phyloP scores from a whole-genome alignment of 2,329 filamentous ascomycete genomes.

The Fusarium torreyae region DNA sequence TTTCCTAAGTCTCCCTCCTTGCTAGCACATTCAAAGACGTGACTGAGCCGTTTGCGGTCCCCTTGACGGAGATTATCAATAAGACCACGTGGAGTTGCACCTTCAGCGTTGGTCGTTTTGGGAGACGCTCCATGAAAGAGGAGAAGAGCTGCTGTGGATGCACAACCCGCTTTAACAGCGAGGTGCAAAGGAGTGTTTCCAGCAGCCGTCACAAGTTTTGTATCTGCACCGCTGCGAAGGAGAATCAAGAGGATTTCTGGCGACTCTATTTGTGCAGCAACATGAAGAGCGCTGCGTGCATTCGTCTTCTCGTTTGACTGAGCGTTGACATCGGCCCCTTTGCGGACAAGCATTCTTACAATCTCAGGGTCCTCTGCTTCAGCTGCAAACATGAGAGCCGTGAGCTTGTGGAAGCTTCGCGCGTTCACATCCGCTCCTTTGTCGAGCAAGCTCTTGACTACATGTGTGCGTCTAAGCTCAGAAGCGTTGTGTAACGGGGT shows the following conservation, averaged over 20 bases:
- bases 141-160: constrained; percentile 16
- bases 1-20: constrained; percentile 1
- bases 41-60: neutral
- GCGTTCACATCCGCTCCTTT: constrained; percentile 28
- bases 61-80: neutral
- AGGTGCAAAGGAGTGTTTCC: constrained; percentile 28
- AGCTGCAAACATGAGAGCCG: constrained; percentile 21
- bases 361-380: constrained; percentile 18
- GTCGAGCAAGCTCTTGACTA: constrained; percentile 13
- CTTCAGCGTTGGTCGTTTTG: constrained; percentile 1
- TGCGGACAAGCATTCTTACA: constrained; percentile 16
- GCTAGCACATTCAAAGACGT: constrained; percentile 13
- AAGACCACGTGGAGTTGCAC: neutral
- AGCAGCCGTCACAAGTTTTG: neutral
- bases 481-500: constrained; percentile 34
- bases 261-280: constrained; percentile 15
- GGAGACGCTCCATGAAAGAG: constrained; percentile 28
- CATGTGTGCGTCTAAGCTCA: neutral
- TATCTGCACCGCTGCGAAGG: neutral
- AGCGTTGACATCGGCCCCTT: constrained; percentile 22
- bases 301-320: constrained; percentile 16
- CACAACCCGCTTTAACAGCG: constrained; percentile 16
- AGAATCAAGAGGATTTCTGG: constrained; percentile 7
- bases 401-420: constrained; percentile 4
- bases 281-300: constrained; percentile 12